phyloP scores from a whole-genome alignment of 106 monocot genomes.

The Xerophyta viscosa region DNA sequence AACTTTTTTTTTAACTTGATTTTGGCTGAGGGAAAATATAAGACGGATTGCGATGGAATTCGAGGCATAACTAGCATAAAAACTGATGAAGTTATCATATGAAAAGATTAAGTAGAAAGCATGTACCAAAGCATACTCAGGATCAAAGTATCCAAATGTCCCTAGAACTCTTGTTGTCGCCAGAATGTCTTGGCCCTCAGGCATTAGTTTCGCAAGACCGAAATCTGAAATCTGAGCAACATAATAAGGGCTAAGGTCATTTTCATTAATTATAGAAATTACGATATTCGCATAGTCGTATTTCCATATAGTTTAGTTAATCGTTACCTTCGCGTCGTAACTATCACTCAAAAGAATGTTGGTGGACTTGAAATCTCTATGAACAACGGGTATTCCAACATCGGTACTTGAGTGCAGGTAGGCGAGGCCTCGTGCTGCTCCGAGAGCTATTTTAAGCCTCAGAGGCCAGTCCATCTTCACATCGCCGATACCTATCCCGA shows the following conservation, averaged over 20 bases:
- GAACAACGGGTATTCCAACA: conserved; percentile 66
- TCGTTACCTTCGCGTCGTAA: conserved; percentile 69
- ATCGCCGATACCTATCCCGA: conserved; percentile 30
- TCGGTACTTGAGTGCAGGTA: conserved; percentile 67
- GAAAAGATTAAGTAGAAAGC: not conserved
- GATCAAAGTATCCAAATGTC: conserved; percentile 93
- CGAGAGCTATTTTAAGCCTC: conserved; percentile 70
- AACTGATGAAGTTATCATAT: not conserved
- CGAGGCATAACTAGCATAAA: no score
- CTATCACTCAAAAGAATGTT: conserved; percentile 66
- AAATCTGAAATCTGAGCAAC: conserved; percentile 76
- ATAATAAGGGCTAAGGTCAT: not conserved
- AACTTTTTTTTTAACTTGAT: no score
- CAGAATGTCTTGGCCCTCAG: conserved; percentile 43
- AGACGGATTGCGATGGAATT: no score
- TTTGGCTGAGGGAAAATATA: no score
- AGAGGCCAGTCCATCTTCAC: conserved; percentile 71
- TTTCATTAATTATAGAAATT: not conserved
- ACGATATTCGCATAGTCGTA: not conserved
- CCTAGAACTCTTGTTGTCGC: conserved; percentile 60
- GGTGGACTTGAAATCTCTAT: conserved; percentile 90
- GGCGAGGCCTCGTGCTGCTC: conserved; percentile 74
- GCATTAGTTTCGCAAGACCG: conserved; percentile 91
- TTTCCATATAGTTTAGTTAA: not conserved
- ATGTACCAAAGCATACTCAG: conserved; percentile 48